Evolutionary conservation across 2,329 filamentous ascomycete genomes (phyloP), one percentile per base, ranked within the genome.

Genomic region (Clarireedia paspali): DNA sequence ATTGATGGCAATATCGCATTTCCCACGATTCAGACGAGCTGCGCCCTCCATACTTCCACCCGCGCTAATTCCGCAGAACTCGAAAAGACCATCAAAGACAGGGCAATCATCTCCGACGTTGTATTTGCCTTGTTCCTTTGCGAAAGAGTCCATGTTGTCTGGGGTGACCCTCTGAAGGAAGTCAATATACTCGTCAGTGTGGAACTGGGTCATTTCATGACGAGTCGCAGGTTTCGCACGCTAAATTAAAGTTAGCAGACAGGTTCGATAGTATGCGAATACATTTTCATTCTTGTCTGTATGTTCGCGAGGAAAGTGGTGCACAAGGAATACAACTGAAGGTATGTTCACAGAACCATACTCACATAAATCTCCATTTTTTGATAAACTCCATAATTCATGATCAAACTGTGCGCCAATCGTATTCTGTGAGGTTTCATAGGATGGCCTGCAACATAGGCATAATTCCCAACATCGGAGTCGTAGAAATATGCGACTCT

Each of bases 401-500:
- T 88, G 55, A 99, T 91, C 64, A 99, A 80, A 67, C 95, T 94
- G 72, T 99, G 96, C 50, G 94, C 95, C 63, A 99, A 76, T 20
- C 91, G 90, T 66, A 99, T 86, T 23, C 94, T 87, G 81, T 96
- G 96, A 60, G 94, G 94, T 73, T 99, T 99, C 94, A 99, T 99
- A 44, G 94, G 94, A 76, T 99, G 94, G 20, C 90, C 91, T 60
- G 90, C 91, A 57, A 95, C 90, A 69, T 97, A 97, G 70, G 92
- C 91, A 77, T 96, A 97, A 73, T 97, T 97, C 62, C 92, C 92
- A 69, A 97, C 94, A 74, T 97, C 92, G 3, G 89, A 95, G 70
- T 97, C 92, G 79, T 97, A 97, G 73, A 97, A 97, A 75, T 97
- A 97, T 55, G 92, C 92, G 57, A 97, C 89, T 70, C 92, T 90